A percentile compares a stretch with the other conserved stretches of the same genome.
Evolutionary conservation across 2,329 filamentous ascomycete genomes (phyloP).

Genomic region (Trichoderma arundinaceum): DNA sequence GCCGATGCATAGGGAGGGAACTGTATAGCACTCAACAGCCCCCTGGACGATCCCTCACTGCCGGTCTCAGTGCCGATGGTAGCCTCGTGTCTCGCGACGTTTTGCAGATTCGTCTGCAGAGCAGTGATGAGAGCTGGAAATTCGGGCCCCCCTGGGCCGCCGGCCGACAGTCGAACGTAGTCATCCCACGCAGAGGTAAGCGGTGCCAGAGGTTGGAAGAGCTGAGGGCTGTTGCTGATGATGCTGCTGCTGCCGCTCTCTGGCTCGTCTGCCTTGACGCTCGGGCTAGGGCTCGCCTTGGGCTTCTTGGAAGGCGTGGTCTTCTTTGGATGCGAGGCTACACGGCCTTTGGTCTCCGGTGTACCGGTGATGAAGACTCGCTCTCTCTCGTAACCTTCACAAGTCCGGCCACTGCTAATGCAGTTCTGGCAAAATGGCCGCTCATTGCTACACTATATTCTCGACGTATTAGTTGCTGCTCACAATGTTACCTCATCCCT

Average conservation of each 20-base stretch:
- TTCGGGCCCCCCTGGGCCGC: constrained; percentile 35
- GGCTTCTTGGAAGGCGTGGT: constrained; percentile 44
- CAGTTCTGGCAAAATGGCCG: constrained; percentile 67
- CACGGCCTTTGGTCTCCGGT: constrained; percentile 58
- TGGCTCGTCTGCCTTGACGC: constrained; percentile 36
- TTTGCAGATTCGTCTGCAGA: constrained; percentile 51
- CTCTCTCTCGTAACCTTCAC: constrained; percentile 67
- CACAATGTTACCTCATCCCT: background rate
- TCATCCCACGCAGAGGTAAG: constrained; percentile 59
- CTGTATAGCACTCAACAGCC: constrained; percentile 45
- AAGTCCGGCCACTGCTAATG: constrained; percentile 60
- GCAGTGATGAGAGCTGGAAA: constrained; percentile 53
- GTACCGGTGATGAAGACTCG: constrained; percentile 69
- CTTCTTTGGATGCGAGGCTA: constrained; percentile 61
- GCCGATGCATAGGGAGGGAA: constrained; percentile 49
- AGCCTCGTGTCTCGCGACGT: constrained; percentile 40
- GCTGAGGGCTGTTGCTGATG: constrained; percentile 34
- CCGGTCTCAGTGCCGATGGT: constrained; percentile 29
- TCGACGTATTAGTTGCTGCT: background rate
- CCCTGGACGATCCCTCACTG: constrained; percentile 21
- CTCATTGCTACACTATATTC: constrained; percentile 63
- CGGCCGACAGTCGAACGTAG: constrained; percentile 48
- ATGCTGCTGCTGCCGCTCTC: constrained; percentile 31
- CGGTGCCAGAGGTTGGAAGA: constrained; percentile 47
- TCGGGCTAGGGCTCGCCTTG: constrained; percentile 34